A percentile compares a stretch with the other conserved stretches of the same genome.
phyloP scores from a whole-genome alignment of 345 rosid species.

The Leavenworthia alabamica region DNA sequence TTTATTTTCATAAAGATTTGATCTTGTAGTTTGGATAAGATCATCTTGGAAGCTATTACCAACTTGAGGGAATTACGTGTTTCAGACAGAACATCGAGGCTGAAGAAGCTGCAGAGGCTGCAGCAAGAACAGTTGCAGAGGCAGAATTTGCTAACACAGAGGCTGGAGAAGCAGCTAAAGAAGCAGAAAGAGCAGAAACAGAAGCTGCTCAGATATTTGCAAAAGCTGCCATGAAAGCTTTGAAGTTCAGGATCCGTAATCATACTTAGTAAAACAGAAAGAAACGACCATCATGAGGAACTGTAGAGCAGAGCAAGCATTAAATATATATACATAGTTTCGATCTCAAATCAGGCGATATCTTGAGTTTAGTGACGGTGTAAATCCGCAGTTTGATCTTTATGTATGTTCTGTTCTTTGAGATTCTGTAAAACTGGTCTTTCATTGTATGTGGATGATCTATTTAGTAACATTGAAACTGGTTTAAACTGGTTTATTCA shows the following conservation, averaged over 20 bases:
- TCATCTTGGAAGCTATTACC: constrained; percentile 70
- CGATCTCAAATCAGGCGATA: constrained; percentile 6
- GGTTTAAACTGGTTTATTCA: no score
- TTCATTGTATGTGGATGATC: constrained; percentile 7
- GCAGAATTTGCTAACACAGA: constrained; percentile 91
- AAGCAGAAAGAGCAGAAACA: constrained; percentile 91
- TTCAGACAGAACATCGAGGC: constrained; percentile 76
- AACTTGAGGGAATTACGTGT: constrained; percentile 76
- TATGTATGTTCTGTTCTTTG: constrained; percentile 1
- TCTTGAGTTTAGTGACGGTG: constrained; percentile 21
- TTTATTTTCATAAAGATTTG: neutral
- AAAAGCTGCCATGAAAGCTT: constrained; percentile 72
- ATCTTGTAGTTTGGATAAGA: constrained; percentile 63
- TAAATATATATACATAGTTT: no score
- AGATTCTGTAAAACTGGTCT: constrained; percentile 14
- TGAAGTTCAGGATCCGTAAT: constrained; percentile 40
- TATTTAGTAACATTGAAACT: neutral
- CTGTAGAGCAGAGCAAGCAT: no score
- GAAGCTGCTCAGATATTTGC: constrained; percentile 87
- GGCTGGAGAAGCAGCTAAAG: constrained; percentile 94
- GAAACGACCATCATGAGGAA: no score
- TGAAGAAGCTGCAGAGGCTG: constrained; percentile 84
- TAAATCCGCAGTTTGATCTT: constrained; percentile 22
- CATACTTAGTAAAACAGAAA: no score
- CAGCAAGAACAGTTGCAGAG: constrained; percentile 90